Conservation (phyloP, 306 rosid genomes). For the Cucurbita ficifolia region DNA sequence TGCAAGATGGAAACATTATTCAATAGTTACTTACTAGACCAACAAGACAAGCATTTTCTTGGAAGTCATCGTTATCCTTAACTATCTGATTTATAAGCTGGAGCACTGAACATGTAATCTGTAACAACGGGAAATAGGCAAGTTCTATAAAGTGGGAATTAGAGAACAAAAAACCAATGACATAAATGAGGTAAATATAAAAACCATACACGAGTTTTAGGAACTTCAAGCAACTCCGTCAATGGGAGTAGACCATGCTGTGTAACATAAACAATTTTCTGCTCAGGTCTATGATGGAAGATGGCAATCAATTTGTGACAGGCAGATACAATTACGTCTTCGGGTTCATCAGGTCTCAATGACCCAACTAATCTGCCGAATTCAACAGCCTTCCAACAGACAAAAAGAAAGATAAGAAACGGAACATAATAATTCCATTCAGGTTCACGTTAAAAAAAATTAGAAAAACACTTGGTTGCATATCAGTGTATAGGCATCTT, state of each 20-base stretch:
- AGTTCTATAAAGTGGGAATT: background rate
- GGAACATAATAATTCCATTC: conserved; percentile 10
- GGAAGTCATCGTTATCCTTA: conserved; percentile 78
- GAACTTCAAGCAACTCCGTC: conserved; percentile 75
- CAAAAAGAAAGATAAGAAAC: background rate
- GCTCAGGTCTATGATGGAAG: conserved; percentile 82
- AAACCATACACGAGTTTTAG: conserved; percentile 70
- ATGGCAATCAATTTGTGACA: conserved; percentile 77
- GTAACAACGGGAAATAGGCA: conserved; percentile 9
- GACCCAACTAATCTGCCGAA: conserved; percentile 79
- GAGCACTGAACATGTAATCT: conserved; percentile 93
- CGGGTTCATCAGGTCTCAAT: conserved; percentile 72
- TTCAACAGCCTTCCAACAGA: conserved; percentile 74
- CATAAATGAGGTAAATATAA: conserved; percentile 2
- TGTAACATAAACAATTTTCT: conserved; percentile 76
- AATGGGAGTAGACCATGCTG: conserved; percentile 95
- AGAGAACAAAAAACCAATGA: background rate
- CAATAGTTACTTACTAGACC: conserved; percentile 64
- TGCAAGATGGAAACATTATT: background rate
- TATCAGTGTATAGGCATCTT: too few relatives aligned
- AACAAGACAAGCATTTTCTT: conserved; percentile 93
- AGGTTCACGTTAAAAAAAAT: background rate
- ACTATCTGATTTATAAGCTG: conserved; percentile 88
- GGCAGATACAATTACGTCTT: conserved; percentile 72
- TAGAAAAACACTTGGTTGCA: too few relatives aligned